Evolutionary conservation across 225 moss, liverwort and hornwort genomes (phyloP).

Genomic region (Asterella californica): DNA sequence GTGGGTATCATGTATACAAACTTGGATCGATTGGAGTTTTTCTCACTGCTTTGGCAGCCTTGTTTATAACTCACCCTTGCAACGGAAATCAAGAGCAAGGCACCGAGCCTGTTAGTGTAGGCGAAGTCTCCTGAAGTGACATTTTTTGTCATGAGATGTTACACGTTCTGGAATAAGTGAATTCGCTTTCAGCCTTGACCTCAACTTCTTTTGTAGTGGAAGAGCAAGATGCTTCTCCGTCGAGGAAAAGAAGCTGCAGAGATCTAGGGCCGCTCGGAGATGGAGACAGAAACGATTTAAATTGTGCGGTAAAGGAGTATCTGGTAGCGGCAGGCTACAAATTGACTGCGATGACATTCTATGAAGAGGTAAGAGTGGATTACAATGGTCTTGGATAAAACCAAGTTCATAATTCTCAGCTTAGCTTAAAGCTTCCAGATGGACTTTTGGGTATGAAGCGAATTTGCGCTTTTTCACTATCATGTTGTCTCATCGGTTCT

Average conservation of each 20-base stretch:
- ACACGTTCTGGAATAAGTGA: neutral
- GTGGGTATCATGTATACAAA: neutral
- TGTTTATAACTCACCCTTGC: neutral
- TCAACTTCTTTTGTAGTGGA: slow-evolving; percentile 13
- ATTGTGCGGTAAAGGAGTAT: slow-evolving; percentile 86
- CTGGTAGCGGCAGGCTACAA: slow-evolving; percentile 81
- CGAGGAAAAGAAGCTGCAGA: slow-evolving; percentile 43
- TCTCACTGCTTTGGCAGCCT: neutral
- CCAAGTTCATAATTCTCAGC: neutral
- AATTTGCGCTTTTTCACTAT: neutral
- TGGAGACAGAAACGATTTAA: slow-evolving; percentile 72
- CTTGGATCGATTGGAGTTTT: neutral
- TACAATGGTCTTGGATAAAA: no score
- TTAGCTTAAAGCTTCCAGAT: neutral
- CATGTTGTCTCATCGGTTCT: neutral
- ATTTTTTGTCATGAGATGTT: neutral
- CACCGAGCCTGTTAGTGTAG: neutral
- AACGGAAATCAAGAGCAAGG: neutral
- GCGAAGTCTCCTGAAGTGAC: neutral
- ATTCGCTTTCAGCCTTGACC: neutral
- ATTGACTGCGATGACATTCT: slow-evolving; percentile 89
- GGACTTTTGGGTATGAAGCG: neutral
- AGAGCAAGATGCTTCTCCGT: slow-evolving; percentile 12
- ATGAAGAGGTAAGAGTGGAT: slow-evolving; percentile 67
- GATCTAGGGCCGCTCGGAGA: slow-evolving; percentile 62